Conservation (phyloP, 768 basidiomycete species). For the Tulasnella sp. region DNA sequence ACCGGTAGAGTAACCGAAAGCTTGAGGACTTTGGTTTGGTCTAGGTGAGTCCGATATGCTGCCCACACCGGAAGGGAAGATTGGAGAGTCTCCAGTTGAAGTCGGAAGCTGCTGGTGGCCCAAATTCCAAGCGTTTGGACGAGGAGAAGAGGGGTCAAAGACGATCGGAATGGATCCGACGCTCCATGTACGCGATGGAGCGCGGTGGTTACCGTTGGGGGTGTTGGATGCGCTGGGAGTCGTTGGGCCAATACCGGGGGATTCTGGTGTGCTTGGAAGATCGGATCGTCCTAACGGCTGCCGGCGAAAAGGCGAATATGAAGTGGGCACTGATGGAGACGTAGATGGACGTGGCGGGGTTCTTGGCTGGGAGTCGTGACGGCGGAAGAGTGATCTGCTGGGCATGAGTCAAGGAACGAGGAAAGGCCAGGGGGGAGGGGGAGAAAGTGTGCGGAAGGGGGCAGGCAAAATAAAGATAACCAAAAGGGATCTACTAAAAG, state of each 20-base stretch:
- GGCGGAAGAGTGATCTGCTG: neutral
- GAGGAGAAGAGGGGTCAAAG: conserved; percentile 9
- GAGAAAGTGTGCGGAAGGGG: neutral
- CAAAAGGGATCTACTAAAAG: neutral
- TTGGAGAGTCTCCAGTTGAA: neutral
- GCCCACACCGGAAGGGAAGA: neutral
- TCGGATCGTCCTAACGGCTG: neutral
- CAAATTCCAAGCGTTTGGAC: neutral
- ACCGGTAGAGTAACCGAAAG: neutral
- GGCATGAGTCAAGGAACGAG: neutral
- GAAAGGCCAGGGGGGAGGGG: neutral
- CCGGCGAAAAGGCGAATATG: neutral
- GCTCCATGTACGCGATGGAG: conserved; percentile 6
- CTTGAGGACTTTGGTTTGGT: neutral
- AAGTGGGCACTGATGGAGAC: neutral
- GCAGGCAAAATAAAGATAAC: neutral
- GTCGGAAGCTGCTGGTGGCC: neutral
- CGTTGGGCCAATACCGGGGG: neutral
- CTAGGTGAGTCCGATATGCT: neutral
- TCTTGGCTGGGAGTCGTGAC: neutral
- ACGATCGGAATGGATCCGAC: conserved; percentile 14
- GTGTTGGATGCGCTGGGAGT: neutral
- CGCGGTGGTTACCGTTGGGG: neutral
- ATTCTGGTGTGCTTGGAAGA: neutral
- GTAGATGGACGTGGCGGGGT: neutral